Evolutionary conservation across 2,329 filamentous ascomycete species (phyloP), one percentile per base, ranked within the genome.

Genomic region (Albophoma yamanashiensis): DNA sequence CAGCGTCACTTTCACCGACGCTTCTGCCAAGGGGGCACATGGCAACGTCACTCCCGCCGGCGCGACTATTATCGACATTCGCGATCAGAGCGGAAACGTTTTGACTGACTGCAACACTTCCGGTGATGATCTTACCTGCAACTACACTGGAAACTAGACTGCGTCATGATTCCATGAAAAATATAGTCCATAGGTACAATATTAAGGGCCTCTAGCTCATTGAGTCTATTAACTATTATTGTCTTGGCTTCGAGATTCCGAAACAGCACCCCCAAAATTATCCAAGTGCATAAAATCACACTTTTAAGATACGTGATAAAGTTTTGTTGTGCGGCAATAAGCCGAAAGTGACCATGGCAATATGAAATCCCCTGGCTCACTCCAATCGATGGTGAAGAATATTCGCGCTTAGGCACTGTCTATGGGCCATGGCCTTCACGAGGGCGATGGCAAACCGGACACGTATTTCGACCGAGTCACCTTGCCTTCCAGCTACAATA

Each of bases 1-100:
- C 55, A 65, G 62, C 34, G 62, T 72, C 27, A 64, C 63, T 14
- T 70, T 71, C 58, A 67, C 65, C 9, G 62, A 61, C 22, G 67
- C 67, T 20, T 50, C 58, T 3, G 69, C 67, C 39, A 60, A 62
- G n/a, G 64, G 66, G 8, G 63, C 67, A 8, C 4, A 6, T 8
- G 55, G 55, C 22, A 56, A 25, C 4, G 38, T 56, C 58, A 62
- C 59, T 50, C 62, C 66, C 8, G 58, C 47, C n/a, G 63, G 62
- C 12, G 52, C 61, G 8, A 62, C 60, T 34, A 61, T 67, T 27
- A 61, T 66, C 15, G 63, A 67, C 52, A 67, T 67, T 50, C 17
- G 60, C 22, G 57, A 55, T 38, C 47, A 57, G 45, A 31, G 17
- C 15, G 27, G 47, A 8, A 43, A 57, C n/a, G 38, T 62, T 52